Conservation (phyloP, 306 rosid genomes). For the Lagenaria siceraria region DNA sequence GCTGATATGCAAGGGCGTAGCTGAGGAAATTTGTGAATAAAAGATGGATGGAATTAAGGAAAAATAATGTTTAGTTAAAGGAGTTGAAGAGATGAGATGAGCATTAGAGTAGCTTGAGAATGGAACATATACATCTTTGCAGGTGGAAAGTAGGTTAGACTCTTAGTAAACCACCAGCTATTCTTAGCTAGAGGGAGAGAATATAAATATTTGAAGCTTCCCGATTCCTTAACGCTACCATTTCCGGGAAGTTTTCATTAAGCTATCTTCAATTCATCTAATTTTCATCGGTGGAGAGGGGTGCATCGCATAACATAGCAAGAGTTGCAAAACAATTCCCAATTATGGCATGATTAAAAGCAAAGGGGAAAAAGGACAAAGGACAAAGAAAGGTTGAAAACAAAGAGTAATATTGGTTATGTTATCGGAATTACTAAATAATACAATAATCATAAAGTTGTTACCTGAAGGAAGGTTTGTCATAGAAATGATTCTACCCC, state of each 20-base stretch:
- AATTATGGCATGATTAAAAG: background rate
- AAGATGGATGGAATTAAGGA: background rate
- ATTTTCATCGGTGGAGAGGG: too few species aligned
- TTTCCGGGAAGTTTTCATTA: too few species aligned
- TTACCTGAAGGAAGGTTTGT: conserved; percentile 75
- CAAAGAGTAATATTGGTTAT: background rate
- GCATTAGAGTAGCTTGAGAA: background rate
- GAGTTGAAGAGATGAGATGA: background rate
- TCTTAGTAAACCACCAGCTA: background rate
- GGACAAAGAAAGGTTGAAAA: background rate
- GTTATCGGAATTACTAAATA: background rate
- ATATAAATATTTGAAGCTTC: background rate
- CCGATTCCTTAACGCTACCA: too few species aligned
- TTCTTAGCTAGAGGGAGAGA: background rate
- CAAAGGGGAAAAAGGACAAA: background rate
- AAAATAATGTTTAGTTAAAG: background rate
- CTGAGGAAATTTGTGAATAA: background rate
- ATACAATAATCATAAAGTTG: background rate
- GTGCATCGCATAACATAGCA: too few species aligned
- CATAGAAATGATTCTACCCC: conserved; percentile 91
- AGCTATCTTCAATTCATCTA: too few species aligned
- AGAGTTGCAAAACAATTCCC: background rate
- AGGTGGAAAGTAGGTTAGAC: background rate
- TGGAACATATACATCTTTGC: background rate
- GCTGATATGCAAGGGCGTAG: background rate